These are phyloP conservation scores for Beta macrorhiza DNA, from an alignment of 179 eudicot species.

Conservation along the genomic window DNA sequence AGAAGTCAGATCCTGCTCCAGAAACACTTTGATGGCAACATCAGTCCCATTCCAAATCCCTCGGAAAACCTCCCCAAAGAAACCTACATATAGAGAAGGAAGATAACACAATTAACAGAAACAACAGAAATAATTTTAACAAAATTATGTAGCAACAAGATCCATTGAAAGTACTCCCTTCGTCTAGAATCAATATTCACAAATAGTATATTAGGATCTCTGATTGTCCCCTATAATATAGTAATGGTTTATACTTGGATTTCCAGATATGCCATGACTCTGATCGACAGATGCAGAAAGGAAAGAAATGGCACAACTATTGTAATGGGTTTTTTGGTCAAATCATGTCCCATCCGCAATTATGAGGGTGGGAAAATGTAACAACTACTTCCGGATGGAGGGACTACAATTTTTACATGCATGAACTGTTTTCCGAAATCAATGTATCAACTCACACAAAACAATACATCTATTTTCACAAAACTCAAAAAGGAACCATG, in stretches of 20 bases:
- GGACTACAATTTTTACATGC: not conserved
- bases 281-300: not conserved
- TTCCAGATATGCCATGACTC: not conserved
- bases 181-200: not conserved
- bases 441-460: not conserved
- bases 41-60: conserved; percentile 98
- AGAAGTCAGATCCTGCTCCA: conserved; percentile 95
- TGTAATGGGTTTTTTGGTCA: not conserved
- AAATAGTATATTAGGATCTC: not conserved
- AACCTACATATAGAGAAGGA: conserved; percentile 46
- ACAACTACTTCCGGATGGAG: not conserved
- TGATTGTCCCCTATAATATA: not conserved
- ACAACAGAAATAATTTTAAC: not conserved
- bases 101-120: not conserved
- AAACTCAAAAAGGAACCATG: not conserved
- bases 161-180: not conserved
- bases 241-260: not conserved
- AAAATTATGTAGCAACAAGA: not conserved
- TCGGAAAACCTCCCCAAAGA: conserved; percentile 97
- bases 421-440: not conserved
- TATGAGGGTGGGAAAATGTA: not conserved
- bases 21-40: conserved; percentile 92
- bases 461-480: not conserved
- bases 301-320: not conserved
- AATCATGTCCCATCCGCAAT: not conserved